Conservation (phyloP, 208 protist species). For the Porcisia hertigi region DNA sequence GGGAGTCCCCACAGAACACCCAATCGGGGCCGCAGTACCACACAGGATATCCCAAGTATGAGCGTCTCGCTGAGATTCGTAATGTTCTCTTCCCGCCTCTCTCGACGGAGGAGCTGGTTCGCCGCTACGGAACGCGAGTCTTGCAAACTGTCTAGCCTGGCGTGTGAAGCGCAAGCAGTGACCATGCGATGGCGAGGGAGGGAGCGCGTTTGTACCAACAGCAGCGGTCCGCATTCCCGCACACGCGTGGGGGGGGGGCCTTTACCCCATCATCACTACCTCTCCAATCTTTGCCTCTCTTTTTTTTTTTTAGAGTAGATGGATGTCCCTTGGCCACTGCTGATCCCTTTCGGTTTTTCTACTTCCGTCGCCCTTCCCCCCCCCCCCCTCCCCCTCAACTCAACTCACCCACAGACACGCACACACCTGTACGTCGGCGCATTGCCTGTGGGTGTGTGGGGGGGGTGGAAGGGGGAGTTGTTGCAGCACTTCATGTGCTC, state of each 20-base stretch:
- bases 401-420: neutral
- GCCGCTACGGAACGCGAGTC: slow-evolving; percentile 62
- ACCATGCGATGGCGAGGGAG: neutral
- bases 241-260: neutral
- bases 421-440: no score
- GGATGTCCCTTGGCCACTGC: neutral
- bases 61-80: slow-evolving; percentile 55
- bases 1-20: slow-evolving; percentile 33
- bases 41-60: slow-evolving; percentile 69
- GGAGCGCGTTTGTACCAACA: neutral
- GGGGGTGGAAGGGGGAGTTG: neutral
- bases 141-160: slow-evolving; percentile 3
- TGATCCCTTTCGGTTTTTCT: neutral
- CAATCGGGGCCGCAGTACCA: slow-evolving; percentile 6
- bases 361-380: neutral
- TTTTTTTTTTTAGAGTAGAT: neutral
- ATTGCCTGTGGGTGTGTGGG: neutral
- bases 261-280: neutral
- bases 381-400: no score
- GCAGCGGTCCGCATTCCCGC: no score
- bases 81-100: slow-evolving; percentile 67
- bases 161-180: neutral
- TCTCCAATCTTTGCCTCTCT: neutral
- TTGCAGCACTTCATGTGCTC: neutral
- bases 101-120: slow-evolving; percentile 66